Base-by-base conservation (phyloP, 768 basidiomycete species). In the Trametes gibbosa region DNA sequence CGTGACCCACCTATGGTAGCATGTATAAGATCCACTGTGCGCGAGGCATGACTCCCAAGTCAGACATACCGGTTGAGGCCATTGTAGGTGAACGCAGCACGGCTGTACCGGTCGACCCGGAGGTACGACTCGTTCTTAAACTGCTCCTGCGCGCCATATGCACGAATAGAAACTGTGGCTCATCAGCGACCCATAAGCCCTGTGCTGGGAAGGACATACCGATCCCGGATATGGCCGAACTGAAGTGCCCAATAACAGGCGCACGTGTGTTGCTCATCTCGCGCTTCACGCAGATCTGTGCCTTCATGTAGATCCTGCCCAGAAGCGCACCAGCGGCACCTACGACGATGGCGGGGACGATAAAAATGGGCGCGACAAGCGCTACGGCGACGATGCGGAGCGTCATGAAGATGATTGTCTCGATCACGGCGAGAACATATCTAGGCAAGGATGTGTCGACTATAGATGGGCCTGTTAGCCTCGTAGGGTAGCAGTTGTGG, bases 211-310 rank as follows among this genome's bases (percentile, higher is more conserved):
- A n/a, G n/a, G 19, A 67, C 73, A 52, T 49, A 78, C 77, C 69
- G 8, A 81, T 61, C 37, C 84, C 84, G 13, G 77, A 68, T 19
- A 84, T 76, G 0, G 81, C 79, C 17, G 82, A 80, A 5, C 78
- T 76, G 63, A 84, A 81, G 59, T 80, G 79, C 17, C 76, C 77
- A 50, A 81, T 73, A 2, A 83, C 75, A 0, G 83, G 82, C 8
- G 78, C 73, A 47, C 77, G 75, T 4, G 76, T 74, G 53, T 79
- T 80, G 43, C 77, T 80, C 79, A 81, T 79, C 68, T 83, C 80
- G 19, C 83, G 75, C 71, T 84, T 84, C 59, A 83, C 77, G 13
- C 77, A 75, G 16, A 84, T 72, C 61, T 85, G 84, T 5, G 81
- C 79, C 58, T 76, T 76, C 65, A 84, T 81, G 67, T 84, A 84